Evolutionary conservation across 1,139 yeast species (phyloP), one percentile per base, ranked within the genome.

Genomic region (Geotrichum carabidarum): DNA sequence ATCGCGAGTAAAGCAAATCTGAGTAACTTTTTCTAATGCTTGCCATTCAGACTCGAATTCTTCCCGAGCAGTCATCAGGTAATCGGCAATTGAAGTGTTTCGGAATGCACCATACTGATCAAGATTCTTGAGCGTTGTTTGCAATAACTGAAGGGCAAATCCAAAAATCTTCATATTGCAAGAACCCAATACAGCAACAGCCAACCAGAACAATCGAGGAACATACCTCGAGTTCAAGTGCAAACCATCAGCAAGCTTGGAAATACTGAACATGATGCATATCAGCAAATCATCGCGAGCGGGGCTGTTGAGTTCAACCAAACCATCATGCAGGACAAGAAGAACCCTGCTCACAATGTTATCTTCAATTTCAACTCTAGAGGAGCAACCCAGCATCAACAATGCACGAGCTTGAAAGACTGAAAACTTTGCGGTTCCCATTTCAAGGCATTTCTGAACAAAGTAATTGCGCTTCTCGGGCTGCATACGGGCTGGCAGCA

Each of bases 371-470:
- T 90, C 90, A 18, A 75, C 71, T 59, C 80, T 81, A 0, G 90
- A 78, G 44, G 87, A 69, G 47, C 86, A 81, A 42, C 96, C 95
- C 31, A 86, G 76, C 4, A 86, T 78, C 60, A 88, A 74, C 55
- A 86, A 73, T 0, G 94, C 90, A 55, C 95, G 75, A 8, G 82
- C 80, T 64, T 88, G 91, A 54, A 88, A 75, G 30, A 83, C 78
- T 0, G 91, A 82, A 34, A 77, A 77, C 9, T 73, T 70, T 47
- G 78, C 75, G 62, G 59, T 83, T 0, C 89, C 86, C 32, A 86
- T 79, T 74, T 1, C 85, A 80, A 63, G 81, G 79, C 37, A 86
- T 76, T 59, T 82, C 78, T 89, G 93, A 87, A 56, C 86, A 77
- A 9, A 84, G 73, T 60, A 81, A 8, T 17, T 8, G n/a, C 30